Evolutionary conservation across 164 flowering plant genomes (phyloP).

Genomic region (Aristolochia contorta): DNA sequence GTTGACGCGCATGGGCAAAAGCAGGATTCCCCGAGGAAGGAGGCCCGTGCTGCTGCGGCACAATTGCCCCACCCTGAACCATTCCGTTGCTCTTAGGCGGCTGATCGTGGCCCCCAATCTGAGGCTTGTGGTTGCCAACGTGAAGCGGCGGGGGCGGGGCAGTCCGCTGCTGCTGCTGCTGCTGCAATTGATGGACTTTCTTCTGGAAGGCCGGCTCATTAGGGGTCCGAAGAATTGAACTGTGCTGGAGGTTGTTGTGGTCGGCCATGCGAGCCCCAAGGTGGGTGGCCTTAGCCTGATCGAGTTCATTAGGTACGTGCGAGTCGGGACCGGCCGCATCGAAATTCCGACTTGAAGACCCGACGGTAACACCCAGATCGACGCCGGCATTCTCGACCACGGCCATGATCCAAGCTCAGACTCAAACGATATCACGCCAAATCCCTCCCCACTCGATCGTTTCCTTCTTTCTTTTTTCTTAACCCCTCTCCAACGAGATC

Average conservation of each 20-base stretch:
- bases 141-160: slow-evolving; percentile 2
- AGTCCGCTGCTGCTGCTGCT: slow-evolving; percentile 7
- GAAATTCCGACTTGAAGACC: slow-evolving; percentile 11
- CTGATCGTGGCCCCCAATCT: slow-evolving; percentile 1
- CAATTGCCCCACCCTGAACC: slow-evolving; percentile 4
- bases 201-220: slow-evolving; percentile 12
- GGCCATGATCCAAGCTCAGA: slow-evolving; percentile 28
- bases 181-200: slow-evolving; percentile 15
- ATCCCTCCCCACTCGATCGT: neutral
- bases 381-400: slow-evolving; percentile 49
- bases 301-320: slow-evolving; percentile 17
- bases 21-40: no score
- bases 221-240: slow-evolving; percentile 8
- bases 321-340: slow-evolving; percentile 16
- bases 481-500: no score
- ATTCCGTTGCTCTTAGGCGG: neutral
- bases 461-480: no score
- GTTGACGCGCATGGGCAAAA: slow-evolving; percentile 7
- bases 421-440: neutral
- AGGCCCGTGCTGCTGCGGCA: slow-evolving; percentile 6
- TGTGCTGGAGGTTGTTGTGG: slow-evolving; percentile 7
- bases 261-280: no score
- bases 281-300: no score
- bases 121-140: neutral
- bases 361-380: slow-evolving; percentile 21